phyloP scores from a whole-genome alignment of 768 basidiomycete genomes.

The Pisolithus sp. region DNA sequence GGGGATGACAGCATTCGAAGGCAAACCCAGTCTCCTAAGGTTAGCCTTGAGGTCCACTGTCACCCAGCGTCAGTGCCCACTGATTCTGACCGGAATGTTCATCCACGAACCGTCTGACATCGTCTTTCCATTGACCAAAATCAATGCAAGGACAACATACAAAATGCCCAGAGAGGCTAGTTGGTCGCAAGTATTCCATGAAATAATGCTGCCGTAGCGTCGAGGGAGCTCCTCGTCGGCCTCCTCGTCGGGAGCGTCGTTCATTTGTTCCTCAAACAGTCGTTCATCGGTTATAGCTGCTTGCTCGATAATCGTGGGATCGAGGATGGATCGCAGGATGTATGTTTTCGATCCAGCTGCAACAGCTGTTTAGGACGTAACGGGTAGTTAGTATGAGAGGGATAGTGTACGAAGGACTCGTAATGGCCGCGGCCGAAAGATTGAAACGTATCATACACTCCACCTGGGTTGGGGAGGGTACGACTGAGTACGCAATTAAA shows the following conservation, averaged over 20 bases:
- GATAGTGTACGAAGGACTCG: not conserved
- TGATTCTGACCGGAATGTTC: not conserved
- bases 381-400: not conserved
- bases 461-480: not conserved
- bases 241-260: slow-evolving; percentile 40
- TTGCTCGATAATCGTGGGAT: slow-evolving; percentile 53
- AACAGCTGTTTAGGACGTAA: slow-evolving; percentile 31
- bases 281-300: slow-evolving; percentile 46
- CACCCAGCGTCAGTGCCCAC: not conserved
- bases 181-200: slow-evolving; percentile 66
- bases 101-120: slow-evolving; percentile 63
- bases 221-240: slow-evolving; percentile 45
- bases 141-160: slow-evolving; percentile 74
- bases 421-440: not conserved
- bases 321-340: slow-evolving; percentile 72
- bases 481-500: too few relatives aligned
- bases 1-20: slow-evolving; percentile 41
- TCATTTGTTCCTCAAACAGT: slow-evolving; percentile 42
- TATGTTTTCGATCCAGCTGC: slow-evolving; percentile 69
- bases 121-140: slow-evolving; percentile 74
- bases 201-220: slow-evolving; percentile 62
- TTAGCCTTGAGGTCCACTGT: slow-evolving; percentile 68
- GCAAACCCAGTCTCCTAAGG: slow-evolving; percentile 64
- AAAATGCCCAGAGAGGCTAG: slow-evolving; percentile 67
- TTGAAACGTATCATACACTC: not conserved